Percentiles rank a stretch among this genome's conserved stretches.
phyloP scores from a whole-genome alignment of 768 basidiomycete species.

The Lentinula aciculospora region DNA sequence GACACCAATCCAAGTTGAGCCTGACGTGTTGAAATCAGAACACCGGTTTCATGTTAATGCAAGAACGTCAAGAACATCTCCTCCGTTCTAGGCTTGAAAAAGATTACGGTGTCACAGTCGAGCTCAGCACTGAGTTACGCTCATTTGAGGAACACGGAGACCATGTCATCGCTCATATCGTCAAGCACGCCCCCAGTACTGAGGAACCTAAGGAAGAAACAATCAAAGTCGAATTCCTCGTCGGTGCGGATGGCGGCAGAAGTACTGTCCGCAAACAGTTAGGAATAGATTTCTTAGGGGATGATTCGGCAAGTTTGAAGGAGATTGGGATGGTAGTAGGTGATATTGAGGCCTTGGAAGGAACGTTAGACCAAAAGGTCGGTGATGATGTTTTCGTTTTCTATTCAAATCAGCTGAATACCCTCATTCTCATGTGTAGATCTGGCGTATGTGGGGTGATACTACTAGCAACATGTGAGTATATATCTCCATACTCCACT shows the following conservation, averaged over 20 bases:
- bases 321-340: constrained; percentile 25
- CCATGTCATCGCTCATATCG: constrained; percentile 15
- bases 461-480: constrained; percentile 26
- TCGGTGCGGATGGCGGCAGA: constrained; percentile 40
- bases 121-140: constrained; percentile 17
- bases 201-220: constrained; percentile 21
- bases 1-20: constrained; percentile 7
- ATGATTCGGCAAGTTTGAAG: constrained; percentile 27
- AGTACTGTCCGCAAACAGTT: constrained; percentile 36
- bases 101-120: constrained; percentile 16
- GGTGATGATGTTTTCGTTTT: constrained; percentile 8
- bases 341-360: constrained; percentile 19
- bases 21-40: constrained; percentile 13
- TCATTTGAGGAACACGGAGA: constrained; percentile 20
- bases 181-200: constrained; percentile 14
- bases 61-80: constrained; percentile 20
- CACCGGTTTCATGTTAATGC: constrained; percentile 18
- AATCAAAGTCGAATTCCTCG: constrained; percentile 27
- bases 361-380: constrained; percentile 22
- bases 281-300: constrained; percentile 34
- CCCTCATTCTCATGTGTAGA: constrained; percentile 17
- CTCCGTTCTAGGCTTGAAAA: constrained; percentile 17
- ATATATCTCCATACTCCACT: background rate
- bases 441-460: constrained; percentile 47
- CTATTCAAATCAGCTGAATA: too few species aligned